Conservation (phyloP, 148 eudicot genomes). For the Dysphania ambrosioides region DNA sequence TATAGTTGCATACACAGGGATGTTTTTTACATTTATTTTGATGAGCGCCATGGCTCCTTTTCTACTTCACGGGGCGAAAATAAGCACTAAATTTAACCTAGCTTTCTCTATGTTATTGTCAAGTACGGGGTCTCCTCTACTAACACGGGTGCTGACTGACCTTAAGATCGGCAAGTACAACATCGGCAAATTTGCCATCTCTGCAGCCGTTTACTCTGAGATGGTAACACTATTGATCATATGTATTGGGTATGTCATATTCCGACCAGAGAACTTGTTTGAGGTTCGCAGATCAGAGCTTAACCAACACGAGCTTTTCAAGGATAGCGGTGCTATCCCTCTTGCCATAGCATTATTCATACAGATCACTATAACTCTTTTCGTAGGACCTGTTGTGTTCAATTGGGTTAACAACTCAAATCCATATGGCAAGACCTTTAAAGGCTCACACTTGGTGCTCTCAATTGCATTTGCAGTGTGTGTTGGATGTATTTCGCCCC, state of each 20-base stretch:
- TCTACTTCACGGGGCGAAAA: slow-evolving; percentile 25
- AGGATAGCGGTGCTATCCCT: slow-evolving; percentile 7
- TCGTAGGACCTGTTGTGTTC: slow-evolving; percentile 50
- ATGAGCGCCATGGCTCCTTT: slow-evolving; percentile 37
- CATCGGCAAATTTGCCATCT: slow-evolving; percentile 68
- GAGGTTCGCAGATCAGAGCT: slow-evolving; percentile 7
- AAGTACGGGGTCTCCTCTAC: slow-evolving; percentile 71
- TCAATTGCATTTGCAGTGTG: slow-evolving; percentile 58
- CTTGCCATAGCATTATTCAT: slow-evolving; percentile 32
- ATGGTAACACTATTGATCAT: slow-evolving; percentile 48
- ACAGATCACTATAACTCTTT: slow-evolving; percentile 39
- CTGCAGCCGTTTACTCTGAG: slow-evolving; percentile 67
- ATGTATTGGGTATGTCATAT: slow-evolving; percentile 49
- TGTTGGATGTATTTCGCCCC: slow-evolving; percentile 54
- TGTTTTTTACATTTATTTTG: slow-evolving; percentile 57
- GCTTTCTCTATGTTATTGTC: slow-evolving; percentile 55
- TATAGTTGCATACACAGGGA: slow-evolving; percentile 54
- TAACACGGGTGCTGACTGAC: slow-evolving; percentile 74
- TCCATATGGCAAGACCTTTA: slow-evolving; percentile 84
- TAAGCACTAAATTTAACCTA: slow-evolving; percentile 34
- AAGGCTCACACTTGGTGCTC: slow-evolving; percentile 76
- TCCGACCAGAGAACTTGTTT: slow-evolving; percentile 33
- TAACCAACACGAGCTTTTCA: slow-evolving; percentile 20
- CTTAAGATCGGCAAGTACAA: slow-evolving; percentile 84
- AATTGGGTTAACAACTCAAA: slow-evolving; percentile 68